Evolutionary conservation across 257 asterid genomes (phyloP).

Genomic region (Salvia miltiorrhiza): DNA sequence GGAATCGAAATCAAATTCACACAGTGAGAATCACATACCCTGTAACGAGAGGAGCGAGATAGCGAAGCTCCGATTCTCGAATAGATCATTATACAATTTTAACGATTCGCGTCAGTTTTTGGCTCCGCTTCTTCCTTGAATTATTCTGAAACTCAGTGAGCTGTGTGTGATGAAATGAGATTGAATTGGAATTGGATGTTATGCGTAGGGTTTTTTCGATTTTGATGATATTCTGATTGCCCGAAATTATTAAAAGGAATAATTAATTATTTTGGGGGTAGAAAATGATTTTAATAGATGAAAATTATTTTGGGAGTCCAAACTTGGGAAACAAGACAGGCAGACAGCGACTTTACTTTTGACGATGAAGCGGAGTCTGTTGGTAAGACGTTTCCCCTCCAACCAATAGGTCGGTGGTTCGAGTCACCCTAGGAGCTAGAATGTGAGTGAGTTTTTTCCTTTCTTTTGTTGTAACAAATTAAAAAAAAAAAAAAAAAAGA

Average conservation of each 20-base stretch:
- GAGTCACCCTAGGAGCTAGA: too few species aligned
- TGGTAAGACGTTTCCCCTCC: too few species aligned
- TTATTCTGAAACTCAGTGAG: not conserved
- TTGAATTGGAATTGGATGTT: not conserved
- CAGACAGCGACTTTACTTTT: too few species aligned
- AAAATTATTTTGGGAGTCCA: not conserved
- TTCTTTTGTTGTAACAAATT: too few species aligned
- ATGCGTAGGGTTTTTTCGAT: not conserved
- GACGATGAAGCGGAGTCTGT: too few species aligned
- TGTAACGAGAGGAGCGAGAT: conserved; percentile 49
- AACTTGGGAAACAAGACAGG: conserved; percentile 30
- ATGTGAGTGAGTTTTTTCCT: too few species aligned
- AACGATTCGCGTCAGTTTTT: not conserved
- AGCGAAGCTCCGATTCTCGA: conserved; percentile 50
- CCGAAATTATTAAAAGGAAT: not conserved
- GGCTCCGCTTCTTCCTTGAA: not conserved
- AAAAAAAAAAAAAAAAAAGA: too few species aligned
- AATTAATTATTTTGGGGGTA: not conserved
- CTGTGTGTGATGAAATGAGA: not conserved
- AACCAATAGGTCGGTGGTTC: too few species aligned
- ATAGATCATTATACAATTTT: conserved; percentile 40
- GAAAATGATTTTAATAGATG: not conserved
- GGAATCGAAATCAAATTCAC: not conserved
- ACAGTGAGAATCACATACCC: conserved; percentile 36
- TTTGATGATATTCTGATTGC: not conserved